A percentile compares a stretch with the other conserved stretches of the same genome.
Conservation (phyloP, 352 stramenopile genomes). For the Globisporangium cederbergense region DNA sequence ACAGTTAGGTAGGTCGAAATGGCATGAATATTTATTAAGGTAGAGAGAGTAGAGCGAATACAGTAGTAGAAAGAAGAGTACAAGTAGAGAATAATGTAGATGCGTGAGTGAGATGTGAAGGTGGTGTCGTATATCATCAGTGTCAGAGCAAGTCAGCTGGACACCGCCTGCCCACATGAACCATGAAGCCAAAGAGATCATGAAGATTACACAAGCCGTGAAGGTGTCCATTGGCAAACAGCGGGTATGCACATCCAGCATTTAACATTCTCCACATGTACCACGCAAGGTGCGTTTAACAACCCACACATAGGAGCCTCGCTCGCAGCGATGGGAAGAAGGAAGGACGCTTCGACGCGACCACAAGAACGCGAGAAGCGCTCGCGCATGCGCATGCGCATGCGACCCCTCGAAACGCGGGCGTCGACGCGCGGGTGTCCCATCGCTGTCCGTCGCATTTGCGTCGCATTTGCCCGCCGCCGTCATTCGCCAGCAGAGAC, state of each 20-base stretch:
- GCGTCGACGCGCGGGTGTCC: too few species aligned
- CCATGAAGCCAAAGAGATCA: background rate
- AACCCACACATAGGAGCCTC: background rate
- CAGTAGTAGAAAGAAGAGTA: background rate
- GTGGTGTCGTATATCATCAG: constrained; percentile 4
- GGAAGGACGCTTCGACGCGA: too few species aligned
- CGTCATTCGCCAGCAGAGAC: too few species aligned
- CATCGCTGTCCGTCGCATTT: too few species aligned
- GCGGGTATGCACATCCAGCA: too few species aligned
- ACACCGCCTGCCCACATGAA: background rate
- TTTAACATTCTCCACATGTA: background rate
- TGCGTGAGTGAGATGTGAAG: background rate
- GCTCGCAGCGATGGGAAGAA: too few species aligned
- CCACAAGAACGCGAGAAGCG: too few species aligned
- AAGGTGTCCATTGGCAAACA: background rate
- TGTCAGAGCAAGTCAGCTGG: background rate
- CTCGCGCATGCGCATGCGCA: too few species aligned
- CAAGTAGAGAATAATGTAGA: background rate
- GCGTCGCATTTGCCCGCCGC: too few species aligned
- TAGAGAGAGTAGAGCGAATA: background rate
- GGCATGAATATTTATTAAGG: background rate
- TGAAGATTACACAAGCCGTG: background rate
- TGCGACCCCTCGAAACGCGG: too few species aligned
- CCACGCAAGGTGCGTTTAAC: background rate
- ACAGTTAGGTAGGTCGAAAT: background rate